Evolutionary conservation across 305 asterid genomes (phyloP), one percentile per base, ranked within the genome.

Genomic region (Solanum hybrid): DNA sequence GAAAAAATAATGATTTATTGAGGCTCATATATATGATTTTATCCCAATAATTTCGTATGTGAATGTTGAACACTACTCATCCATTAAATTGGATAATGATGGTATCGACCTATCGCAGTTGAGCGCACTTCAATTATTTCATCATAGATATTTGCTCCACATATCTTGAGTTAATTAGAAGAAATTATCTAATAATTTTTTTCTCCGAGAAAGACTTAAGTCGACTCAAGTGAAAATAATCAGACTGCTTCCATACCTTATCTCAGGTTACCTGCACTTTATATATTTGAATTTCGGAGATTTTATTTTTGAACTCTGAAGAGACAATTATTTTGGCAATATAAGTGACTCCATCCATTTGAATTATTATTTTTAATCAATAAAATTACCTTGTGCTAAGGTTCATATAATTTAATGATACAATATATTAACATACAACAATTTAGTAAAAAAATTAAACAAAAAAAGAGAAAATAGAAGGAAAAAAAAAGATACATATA

Each of bases 131-230:
- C 2, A 57, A 57, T 57, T 57, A 57, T 57, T 57, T 57, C 1
- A 57, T 7, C 24, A 18, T 0, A 18, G 1, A 57, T 18, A 0
- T 57, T 57, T 57, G 0, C 8, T 1, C 5, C 11, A 57, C 0
- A 57, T 16, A 18, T 6, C 4, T 18, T 18, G 22, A 57, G 11
- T 18, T 57, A 57, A 57, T 57, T 6, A 57, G 11, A 57, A 57
- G 0, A 57, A 31, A 31, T 31, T 4, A 57, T 57, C 24, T 57
- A 57, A 18, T 2, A 6, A 2, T 2, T 2, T 18, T 57, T 57
- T 57, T 0, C 2, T 51, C 2, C 4, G 1, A 0, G n/a, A n/a
- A n/a, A n/a, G n/a, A n/a, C n/a, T n/a, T n/a, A n/a, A n/a, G n/a
- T n/a, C n/a, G n/a, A n/a, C n/a, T n/a, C n/a, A n/a, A n/a, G n/a